Conservation (phyloP, 371 early-diverging fungal genomes). For the Thermomucor indicae-seudaticae region DNA sequence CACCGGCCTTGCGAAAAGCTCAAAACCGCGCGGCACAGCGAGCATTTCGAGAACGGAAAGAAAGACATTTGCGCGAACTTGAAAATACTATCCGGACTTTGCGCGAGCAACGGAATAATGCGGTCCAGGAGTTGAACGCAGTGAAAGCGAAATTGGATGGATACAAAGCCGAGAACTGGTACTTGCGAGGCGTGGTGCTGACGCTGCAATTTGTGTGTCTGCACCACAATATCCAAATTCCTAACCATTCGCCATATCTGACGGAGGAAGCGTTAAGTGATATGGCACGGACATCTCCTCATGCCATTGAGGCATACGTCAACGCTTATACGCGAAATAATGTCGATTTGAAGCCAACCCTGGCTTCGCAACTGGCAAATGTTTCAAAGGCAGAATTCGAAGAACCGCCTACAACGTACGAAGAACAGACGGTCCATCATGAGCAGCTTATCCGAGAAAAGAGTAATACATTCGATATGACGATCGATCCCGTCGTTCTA, state of each 20-base stretch:
- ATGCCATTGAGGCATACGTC: slow-evolving; percentile 22
- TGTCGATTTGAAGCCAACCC: slow-evolving; percentile 7
- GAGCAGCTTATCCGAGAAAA: neutral
- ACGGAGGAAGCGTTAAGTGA: slow-evolving; percentile 17
- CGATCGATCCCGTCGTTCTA: neutral
- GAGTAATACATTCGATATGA: neutral
- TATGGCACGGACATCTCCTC: slow-evolving; percentile 15
- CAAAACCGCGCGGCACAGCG: slow-evolving; percentile 76
- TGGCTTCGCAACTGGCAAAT: slow-evolving; percentile 12
- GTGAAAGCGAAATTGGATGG: slow-evolving; percentile 37
- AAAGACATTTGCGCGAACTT: slow-evolving; percentile 56
- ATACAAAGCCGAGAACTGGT: slow-evolving; percentile 53
- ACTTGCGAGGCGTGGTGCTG: slow-evolving; percentile 36
- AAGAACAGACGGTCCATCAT: neutral
- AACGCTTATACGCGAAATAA: slow-evolving; percentile 19
- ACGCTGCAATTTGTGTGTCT: slow-evolving; percentile 36
- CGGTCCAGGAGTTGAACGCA: slow-evolving; percentile 35
- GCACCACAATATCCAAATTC: slow-evolving; percentile 20
- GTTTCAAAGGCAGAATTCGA: slow-evolving; percentile 8
- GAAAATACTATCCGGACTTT: slow-evolving; percentile 62
- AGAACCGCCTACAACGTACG: neutral
- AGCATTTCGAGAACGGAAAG: too few species aligned
- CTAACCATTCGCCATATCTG: slow-evolving; percentile 19
- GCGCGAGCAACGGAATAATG: slow-evolving; percentile 39
- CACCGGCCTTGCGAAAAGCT: slow-evolving; percentile 61